Evolutionary conservation across 305 asterid species (phyloP), one percentile per base, ranked within the genome.

Genomic region (Withania somnifera): DNA sequence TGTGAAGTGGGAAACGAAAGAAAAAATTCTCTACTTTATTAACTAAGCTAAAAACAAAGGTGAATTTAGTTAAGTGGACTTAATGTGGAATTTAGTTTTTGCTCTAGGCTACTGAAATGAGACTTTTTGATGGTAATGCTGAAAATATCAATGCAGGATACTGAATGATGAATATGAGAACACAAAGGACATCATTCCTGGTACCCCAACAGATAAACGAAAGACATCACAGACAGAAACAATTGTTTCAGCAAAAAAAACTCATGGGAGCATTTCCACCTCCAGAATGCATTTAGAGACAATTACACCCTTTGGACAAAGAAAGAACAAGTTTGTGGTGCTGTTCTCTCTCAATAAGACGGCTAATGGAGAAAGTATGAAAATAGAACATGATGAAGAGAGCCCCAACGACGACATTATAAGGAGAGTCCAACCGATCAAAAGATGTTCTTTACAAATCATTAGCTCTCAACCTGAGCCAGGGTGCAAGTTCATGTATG

Each of bases 401-500:
- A 87, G 86, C 84, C 84, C 91, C 32, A 97, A 90, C 63, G 97
- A 94, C 86, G 98, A 92, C 80, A 87, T 94, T 75, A 94, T 96
- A 88, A 92, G 88, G 90, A 94, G 97, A 86, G 87, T 89, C 81
- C 97, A 88, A 82, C 97, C 95, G 28, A 85, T 88, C 84, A 86
- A 89, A 86, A 89, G 88, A 61, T 91, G 98, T 87, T 88, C 98
- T 76, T 84, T 96, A 87, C 78, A 42, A 9, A 86, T 90, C 30
- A 81, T 67, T 83, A 84, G 83, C 77, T 87, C 97, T 78, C 90
- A 88, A 67, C 98, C 90, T 11, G 87, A 90, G 85, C 90, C 90
- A 79, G 98, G 97, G 83, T 94, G 99, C 90, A 91, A 93, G 89
- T 94, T 92, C 93, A 93, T 96, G 98, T 90, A 93, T 90, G 98